These are phyloP conservation scores for Acanthamoeba lenticulata DNA, from an alignment of 208 protist genomes.

Conservation along the genomic window DNA sequence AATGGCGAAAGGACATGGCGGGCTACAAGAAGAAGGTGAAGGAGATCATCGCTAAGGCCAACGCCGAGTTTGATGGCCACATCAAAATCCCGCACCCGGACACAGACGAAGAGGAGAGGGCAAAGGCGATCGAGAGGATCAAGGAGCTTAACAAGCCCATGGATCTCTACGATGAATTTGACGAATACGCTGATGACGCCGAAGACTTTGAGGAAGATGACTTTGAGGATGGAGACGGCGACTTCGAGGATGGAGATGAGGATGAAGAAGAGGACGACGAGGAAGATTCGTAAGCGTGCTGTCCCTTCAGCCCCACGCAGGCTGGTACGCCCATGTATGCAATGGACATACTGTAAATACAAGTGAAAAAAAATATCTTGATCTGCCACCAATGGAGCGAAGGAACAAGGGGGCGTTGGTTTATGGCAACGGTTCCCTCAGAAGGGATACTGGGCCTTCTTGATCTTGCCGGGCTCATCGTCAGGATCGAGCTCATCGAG, in stretches of 20 bases:
- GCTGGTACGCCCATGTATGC: not conserved
- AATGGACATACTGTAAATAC: constrained; percentile 1
- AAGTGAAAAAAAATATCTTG: not conserved
- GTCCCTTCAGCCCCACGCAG: not conserved
- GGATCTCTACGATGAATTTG: constrained; percentile 72
- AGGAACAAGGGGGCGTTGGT: not conserved
- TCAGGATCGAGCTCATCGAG: not conserved
- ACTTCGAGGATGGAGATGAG: constrained; percentile 27
- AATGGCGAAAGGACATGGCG: constrained; percentile 66
- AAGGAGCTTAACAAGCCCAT: constrained; percentile 62
- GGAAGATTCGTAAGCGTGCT: not conserved
- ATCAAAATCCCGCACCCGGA: constrained; percentile 89
- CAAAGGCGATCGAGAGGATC: constrained; percentile 70
- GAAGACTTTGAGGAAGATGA: constrained; percentile 62
- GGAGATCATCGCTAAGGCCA: constrained; percentile 90
- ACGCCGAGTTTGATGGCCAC: constrained; percentile 82
- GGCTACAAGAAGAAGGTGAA: constrained; percentile 86
- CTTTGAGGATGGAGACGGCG: constrained; percentile 46
- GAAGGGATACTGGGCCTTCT: not conserved
- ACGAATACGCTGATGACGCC: constrained; percentile 71
- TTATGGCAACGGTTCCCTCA: not conserved
- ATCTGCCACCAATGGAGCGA: no score
- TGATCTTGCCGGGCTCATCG: not conserved
- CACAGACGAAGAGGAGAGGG: constrained; percentile 85
- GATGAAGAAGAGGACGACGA: not conserved